phyloP scores from a whole-genome alignment of 352 stramenopile genomes.

The Globisporangium viniferum region DNA sequence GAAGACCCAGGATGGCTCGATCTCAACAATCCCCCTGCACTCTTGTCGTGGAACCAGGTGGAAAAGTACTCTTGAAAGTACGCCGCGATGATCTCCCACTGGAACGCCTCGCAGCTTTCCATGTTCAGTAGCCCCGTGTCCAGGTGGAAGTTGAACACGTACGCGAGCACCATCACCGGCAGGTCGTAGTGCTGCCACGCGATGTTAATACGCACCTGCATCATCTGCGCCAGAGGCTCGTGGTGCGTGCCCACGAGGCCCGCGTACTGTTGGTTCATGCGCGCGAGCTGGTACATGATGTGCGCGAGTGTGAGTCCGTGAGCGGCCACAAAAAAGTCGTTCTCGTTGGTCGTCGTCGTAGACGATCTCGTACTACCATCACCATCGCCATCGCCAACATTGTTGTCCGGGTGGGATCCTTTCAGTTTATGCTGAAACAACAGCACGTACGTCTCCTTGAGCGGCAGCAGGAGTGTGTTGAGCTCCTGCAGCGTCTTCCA shows the following conservation, averaged over 20 bases:
- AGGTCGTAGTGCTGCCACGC: constrained; percentile 77
- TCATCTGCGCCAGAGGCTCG: constrained; percentile 31
- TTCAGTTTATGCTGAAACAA: constrained; percentile 38
- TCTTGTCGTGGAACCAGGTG: constrained; percentile 46
- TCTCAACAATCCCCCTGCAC: background rate
- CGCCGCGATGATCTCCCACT: constrained; percentile 52
- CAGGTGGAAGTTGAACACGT: constrained; percentile 79
- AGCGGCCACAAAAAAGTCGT: constrained; percentile 24
- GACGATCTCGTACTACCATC: background rate
- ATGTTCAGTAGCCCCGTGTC: constrained; percentile 55
- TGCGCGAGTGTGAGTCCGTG: constrained; percentile 64
- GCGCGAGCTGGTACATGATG: constrained; percentile 75
- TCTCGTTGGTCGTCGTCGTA: constrained; percentile 16
- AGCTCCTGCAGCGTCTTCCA: constrained; percentile 48
- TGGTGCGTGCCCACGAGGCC: constrained; percentile 25
- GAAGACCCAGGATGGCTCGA: background rate
- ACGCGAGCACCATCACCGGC: constrained; percentile 68
- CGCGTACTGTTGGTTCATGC: constrained; percentile 70
- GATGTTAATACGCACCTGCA: constrained; percentile 48
- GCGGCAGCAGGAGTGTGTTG: constrained; percentile 41
- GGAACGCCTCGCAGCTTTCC: constrained; percentile 30
- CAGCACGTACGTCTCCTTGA: constrained; percentile 61
- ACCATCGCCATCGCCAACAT: background rate
- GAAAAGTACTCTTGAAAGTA: constrained; percentile 74
- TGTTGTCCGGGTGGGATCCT: background rate